Conservation (phyloP, 176 grass and related monocot genomes). For the Pharus latifolius region DNA sequence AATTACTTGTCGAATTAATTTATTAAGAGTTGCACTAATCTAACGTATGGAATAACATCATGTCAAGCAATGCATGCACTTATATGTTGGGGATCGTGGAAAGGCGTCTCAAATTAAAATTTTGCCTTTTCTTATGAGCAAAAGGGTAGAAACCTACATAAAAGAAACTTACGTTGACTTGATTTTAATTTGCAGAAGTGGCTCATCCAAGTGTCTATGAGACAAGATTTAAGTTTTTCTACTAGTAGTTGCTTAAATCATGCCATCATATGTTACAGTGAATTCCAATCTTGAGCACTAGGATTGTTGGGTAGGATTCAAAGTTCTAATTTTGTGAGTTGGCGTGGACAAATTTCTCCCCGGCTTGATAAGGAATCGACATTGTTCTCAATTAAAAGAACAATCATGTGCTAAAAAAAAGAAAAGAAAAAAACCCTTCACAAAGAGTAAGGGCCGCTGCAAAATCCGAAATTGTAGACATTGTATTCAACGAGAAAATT, state of each 20-base stretch:
- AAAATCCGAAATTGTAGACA: too few species aligned
- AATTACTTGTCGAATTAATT: not conserved
- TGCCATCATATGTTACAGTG: slow-evolving; percentile 2
- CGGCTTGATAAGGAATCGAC: not conserved
- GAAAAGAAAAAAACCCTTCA: too few species aligned
- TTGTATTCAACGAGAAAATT: too few species aligned
- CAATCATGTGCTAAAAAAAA: too few species aligned
- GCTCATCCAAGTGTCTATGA: slow-evolving; percentile 21
- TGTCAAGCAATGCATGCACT: not conserved
- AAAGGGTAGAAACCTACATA: slow-evolving; percentile 7
- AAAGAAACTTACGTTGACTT: not conserved
- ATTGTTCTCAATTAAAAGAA: too few species aligned
- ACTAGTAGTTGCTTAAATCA: not conserved
- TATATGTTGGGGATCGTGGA: not conserved
- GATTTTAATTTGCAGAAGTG: not conserved
- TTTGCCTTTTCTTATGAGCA: slow-evolving; percentile 20
- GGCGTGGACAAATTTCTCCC: not conserved
- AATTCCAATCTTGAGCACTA: slow-evolving; percentile 5
- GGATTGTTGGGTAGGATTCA: not conserved
- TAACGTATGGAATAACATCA: not conserved
- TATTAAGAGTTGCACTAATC: not conserved
- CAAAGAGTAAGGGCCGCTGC: too few species aligned
- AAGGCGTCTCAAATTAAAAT: not conserved
- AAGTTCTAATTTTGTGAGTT: not conserved
- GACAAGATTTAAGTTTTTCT: slow-evolving; percentile 15